Conservation (phyloP, 2,329 filamentous ascomycete genomes). For the Penicillium sp. region DNA sequence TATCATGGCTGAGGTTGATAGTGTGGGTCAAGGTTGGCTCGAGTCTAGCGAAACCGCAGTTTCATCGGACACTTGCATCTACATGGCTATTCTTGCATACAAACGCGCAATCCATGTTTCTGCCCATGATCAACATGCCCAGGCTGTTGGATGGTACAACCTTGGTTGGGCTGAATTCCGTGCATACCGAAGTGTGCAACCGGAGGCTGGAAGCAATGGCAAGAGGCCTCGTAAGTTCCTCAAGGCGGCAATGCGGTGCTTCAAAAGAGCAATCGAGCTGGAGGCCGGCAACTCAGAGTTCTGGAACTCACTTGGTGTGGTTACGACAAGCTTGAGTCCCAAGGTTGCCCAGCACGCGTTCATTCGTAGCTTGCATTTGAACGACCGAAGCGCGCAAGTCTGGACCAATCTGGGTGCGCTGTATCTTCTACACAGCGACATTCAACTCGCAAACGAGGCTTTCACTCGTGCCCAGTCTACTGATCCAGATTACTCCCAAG, state of each 20-base stretch:
- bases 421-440: slow-evolving; percentile 80
- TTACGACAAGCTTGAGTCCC: slow-evolving; percentile 81
- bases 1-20: slow-evolving; percentile 69
- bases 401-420: slow-evolving; percentile 93
- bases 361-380: slow-evolving; percentile 86
- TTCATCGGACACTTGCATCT: slow-evolving; percentile 58
- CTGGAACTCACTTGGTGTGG: slow-evolving; percentile 94
- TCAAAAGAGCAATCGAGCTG: slow-evolving; percentile 93
- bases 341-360: slow-evolving; percentile 92
- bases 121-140: slow-evolving; percentile 75
- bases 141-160: slow-evolving; percentile 96
- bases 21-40: slow-evolving; percentile 50
- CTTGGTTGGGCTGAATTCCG: slow-evolving; percentile 90
- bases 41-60: slow-evolving; percentile 32
- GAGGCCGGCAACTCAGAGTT: slow-evolving; percentile 94
- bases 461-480: slow-evolving; percentile 91
- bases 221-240: slow-evolving; percentile 67
- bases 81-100: slow-evolving; percentile 77
- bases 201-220: slow-evolving; percentile 36
- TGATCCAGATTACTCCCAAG: slow-evolving; percentile 89
- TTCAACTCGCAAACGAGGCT: slow-evolving; percentile 81
- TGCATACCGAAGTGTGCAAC: slow-evolving; percentile 66
- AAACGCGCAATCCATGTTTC: slow-evolving; percentile 80
- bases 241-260: slow-evolving; percentile 80
- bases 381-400: slow-evolving; percentile 78